Evolutionary conservation across 768 basidiomycete genomes (phyloP).

Genomic region (Dendrothele bispora): DNA sequence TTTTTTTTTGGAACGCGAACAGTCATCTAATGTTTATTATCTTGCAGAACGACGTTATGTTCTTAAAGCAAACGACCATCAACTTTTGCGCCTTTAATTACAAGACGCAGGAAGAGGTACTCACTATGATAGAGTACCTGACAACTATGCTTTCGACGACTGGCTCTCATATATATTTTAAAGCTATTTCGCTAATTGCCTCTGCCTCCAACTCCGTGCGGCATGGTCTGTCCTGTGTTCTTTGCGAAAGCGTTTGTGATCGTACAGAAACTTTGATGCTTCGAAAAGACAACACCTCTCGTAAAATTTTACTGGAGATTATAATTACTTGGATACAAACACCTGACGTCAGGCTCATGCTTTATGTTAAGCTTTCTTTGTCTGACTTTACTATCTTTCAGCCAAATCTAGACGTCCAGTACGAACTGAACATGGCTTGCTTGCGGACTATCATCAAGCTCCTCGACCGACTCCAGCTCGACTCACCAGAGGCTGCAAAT

Average conservation of each 20-base stretch:
- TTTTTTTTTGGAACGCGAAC: too few relatives aligned
- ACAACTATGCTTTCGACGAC: slow-evolving; percentile 74
- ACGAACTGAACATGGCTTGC: slow-evolving; percentile 73
- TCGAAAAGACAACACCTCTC: slow-evolving; percentile 64
- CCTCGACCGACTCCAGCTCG: slow-evolving; percentile 72
- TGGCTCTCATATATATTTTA: slow-evolving; percentile 83
- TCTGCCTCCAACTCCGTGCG: too few relatives aligned
- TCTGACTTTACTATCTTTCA: slow-evolving; percentile 28
- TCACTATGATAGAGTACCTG: slow-evolving; percentile 80
- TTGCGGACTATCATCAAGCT: slow-evolving; percentile 75
- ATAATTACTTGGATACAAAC: slow-evolving; percentile 80
- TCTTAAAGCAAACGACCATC: slow-evolving; percentile 91
- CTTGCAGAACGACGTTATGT: slow-evolving; percentile 75
- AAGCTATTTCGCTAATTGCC: too few relatives aligned
- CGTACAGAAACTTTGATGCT: slow-evolving; percentile 60
- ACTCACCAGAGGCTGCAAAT: slow-evolving; percentile 49
- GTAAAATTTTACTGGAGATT: slow-evolving; percentile 72
- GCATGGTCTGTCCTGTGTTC: slow-evolving; percentile 70
- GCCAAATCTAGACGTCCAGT: slow-evolving; percentile 38
- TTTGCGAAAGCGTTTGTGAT: slow-evolving; percentile 68
- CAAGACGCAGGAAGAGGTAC: slow-evolving; percentile 91
- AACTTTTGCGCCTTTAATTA: slow-evolving; percentile 92
- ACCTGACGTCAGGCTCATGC: slow-evolving; percentile 49
- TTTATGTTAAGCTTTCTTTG: not conserved
- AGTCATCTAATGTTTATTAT: not conserved